These are phyloP conservation scores for Neopestalotiopsis rosae DNA, from an alignment of 2,329 filamentous ascomycete species.

Conservation along the genomic window DNA sequence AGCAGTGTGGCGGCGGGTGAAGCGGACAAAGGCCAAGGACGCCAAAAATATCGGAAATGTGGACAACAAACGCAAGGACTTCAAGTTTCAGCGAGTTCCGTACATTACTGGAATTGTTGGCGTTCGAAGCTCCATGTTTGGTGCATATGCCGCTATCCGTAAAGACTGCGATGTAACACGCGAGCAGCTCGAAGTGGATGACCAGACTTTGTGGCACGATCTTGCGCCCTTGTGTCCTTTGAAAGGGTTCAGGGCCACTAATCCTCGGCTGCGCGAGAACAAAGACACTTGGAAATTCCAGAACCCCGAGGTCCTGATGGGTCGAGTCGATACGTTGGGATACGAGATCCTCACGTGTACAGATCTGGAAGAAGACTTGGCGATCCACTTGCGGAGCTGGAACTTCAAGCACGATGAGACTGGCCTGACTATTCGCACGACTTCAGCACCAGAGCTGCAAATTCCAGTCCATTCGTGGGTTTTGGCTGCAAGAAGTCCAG, in stretches of 20 bases:
- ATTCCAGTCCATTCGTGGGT: constrained; percentile 88
- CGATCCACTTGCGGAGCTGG: constrained; percentile 50
- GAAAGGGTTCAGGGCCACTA: constrained; percentile 57
- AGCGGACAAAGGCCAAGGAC: constrained; percentile 80
- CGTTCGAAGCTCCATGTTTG: constrained; percentile 87
- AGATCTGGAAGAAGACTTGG: constrained; percentile 70
- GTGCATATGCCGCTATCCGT: constrained; percentile 86
- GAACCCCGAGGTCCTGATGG: constrained; percentile 50
- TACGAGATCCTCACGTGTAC: constrained; percentile 63
- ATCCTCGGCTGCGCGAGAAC: constrained; percentile 41
- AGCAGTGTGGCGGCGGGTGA: constrained; percentile 89
- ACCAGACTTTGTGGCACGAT: constrained; percentile 76
- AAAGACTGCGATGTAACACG: constrained; percentile 84
- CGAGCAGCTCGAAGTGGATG: constrained; percentile 69
- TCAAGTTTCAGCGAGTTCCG: constrained; percentile 92
- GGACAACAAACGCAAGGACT: constrained; percentile 78
- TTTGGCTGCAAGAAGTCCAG: constrained; percentile 73
- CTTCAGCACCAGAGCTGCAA: constrained; percentile 68
- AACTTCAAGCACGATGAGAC: constrained; percentile 45
- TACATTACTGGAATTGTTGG: constrained; percentile 84
- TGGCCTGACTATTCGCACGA: constrained; percentile 56
- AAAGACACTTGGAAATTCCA: constrained; percentile 49
- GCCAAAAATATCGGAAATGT: constrained; percentile 43
- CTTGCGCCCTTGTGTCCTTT: constrained; percentile 74
- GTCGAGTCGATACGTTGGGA: constrained; percentile 55